Base-by-base conservation (phyloP, 176 grass and related monocot species). In the Ensete ventricosum region DNA sequence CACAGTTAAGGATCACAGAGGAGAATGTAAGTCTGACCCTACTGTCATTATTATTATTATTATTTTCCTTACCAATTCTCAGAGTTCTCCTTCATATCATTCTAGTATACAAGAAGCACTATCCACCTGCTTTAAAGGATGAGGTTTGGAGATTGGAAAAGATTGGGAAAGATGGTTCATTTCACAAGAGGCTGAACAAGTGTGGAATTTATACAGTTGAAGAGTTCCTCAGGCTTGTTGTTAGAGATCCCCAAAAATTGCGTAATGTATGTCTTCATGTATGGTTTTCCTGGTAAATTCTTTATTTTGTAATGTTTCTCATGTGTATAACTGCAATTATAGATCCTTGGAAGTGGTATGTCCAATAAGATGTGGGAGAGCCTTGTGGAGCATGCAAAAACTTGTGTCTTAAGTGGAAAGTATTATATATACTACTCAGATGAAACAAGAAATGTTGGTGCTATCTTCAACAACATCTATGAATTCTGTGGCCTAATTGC, bases 71-170 rank as follows among this genome's bases (percentile, higher is more conserved):
- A 16, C 1, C 19, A 54, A 17, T 26, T 24, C 34, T 55, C 52
- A 25, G 26, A 73, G 11, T 22, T 76, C 48, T 51, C 16, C 3
- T 43, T 43, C 34, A 43, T 43, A 43, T 43, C 4, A 43, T 43
- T 43, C 5, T 43, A 43, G 34, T 86, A 79, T 98, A 98, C 81
- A 93, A 98, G 80, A 98, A 98, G 75, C 94, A 91, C 71, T 86
- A 93, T 77, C 94, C 94, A 79, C 94, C 94, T 77, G 83, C 82
- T 22, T 73, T 93, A 72, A 86, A 88, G 64, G 93, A 96, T 80
- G 93, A 96, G 1, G 87, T 96, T 14, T 96, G 93, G 93, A 82
- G 94, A 80, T 87, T 98, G 76, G 90, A 98, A 82, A 89, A 91
- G 70, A 93, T 98, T 79, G 94, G 90, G 3, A 98, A 98, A 81